These are phyloP conservation scores for Tagetes erecta DNA, from an alignment of 129 eudicot species.

Conservation along the genomic window DNA sequence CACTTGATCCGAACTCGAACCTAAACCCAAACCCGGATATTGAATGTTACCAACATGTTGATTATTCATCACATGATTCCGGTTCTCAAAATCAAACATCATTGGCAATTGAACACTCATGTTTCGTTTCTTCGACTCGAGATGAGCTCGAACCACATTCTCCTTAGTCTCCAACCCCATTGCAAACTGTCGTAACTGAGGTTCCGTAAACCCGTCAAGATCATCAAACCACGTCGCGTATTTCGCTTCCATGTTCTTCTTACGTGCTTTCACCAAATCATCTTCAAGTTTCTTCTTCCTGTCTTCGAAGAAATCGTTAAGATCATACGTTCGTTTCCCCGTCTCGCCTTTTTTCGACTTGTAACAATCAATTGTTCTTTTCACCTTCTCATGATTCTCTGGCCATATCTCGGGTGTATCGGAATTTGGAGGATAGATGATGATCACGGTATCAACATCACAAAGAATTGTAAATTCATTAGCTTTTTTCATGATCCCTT, in stretches of 20 bases:
- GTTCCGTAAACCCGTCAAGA: constrained; percentile 21
- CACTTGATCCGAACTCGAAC: constrained; percentile 6
- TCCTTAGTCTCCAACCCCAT: constrained; percentile 30
- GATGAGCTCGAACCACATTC: constrained; percentile 21
- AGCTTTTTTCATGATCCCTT: constrained; percentile 49
- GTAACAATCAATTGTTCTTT: constrained; percentile 35
- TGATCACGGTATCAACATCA: constrained; percentile 42
- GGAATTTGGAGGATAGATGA: constrained; percentile 46
- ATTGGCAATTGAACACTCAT: constrained; percentile 6
- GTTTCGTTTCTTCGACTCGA: constrained; percentile 35
- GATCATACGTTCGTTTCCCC: constrained; percentile 33
- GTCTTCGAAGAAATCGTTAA: constrained; percentile 44
- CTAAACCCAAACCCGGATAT: neutral
- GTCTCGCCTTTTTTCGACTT: constrained; percentile 30
- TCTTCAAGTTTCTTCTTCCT: constrained; percentile 55
- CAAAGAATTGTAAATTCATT: constrained; percentile 54
- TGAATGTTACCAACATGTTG: too few relatives aligned
- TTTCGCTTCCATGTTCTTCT: constrained; percentile 45
- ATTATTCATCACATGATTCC: too few relatives aligned
- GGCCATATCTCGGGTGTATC: constrained; percentile 46
- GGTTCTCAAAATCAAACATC: neutral
- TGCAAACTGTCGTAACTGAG: constrained; percentile 34
- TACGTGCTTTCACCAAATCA: constrained; percentile 44
- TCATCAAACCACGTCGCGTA: constrained; percentile 49
- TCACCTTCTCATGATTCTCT: constrained; percentile 25